Base-by-base conservation (phyloP, 2,329 filamentous ascomycete species). In the Hymenoscyphus occultus region DNA sequence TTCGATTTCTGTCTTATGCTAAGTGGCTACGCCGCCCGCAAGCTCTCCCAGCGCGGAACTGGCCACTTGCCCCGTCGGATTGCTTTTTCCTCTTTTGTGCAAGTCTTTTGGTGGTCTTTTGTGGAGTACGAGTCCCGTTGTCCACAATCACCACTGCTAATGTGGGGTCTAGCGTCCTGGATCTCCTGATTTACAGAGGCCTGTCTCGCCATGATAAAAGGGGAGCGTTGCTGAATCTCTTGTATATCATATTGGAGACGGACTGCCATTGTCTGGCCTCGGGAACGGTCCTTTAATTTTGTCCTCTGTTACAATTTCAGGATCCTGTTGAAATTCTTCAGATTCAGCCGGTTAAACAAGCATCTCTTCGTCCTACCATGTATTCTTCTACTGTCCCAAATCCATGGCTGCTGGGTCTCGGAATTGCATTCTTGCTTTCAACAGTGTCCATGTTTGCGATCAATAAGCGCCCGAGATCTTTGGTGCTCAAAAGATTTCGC, bases 381-480 rank as follows among this genome's bases (percentile, higher is more conserved):
- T 59, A 22, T 5, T 62, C 68, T 40, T 66, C 64, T 19, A 58
- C n/a, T 22, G 10, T 71, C 40, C 62, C 68, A 32, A 59, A 64
- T 42, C 68, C 68, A 62, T 74, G 72, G 72, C 57, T 68, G 19
- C 48, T 74, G 35, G 68, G 67, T n/a, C 68, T 75, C 45, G 72
- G 72, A 40, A 45, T 66, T 28, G 19, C 70, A 13, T 64, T 72
- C 56, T 16, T 75, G 13, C 31, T 73, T 2, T 70, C 68, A 14
- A 67, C 73, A 9, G 31, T 65, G 6, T 40, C 60, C 28, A 56
- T 69, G 13, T 58, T 75, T 2, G 61, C 63, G 31, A 39, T 70
- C 40, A 72, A 66, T 32, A 73, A 72, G 63, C 65, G 63, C 16
- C 68, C 71, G 59, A 62, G 72, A 66, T 71, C 69, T 48, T 67